Evolutionary conservation across 495 filamentous ascomycete genomes (phyloP).

Genomic region (Hypoxylon perforatum): DNA sequence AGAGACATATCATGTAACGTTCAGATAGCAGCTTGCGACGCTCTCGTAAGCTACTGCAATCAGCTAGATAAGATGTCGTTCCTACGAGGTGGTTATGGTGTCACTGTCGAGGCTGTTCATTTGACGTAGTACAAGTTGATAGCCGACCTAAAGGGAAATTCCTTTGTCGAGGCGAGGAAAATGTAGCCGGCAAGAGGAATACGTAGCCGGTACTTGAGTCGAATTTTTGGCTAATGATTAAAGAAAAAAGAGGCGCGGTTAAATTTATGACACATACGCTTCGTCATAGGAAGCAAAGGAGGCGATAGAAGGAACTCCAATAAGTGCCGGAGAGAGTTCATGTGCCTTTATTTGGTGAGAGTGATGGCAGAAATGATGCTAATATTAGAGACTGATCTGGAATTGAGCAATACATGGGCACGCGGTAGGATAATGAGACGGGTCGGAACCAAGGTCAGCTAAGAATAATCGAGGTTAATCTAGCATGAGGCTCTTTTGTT

Average conservation of each 20-base stretch:
- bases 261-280: constrained; percentile 1
- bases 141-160: constrained; percentile 2
- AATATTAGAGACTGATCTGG: constrained; percentile 34
- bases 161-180: background rate
- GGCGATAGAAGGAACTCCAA: constrained; percentile 1
- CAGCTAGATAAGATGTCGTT: constrained; percentile 34
- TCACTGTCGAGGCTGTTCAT: constrained; percentile 20
- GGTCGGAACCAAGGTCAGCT: constrained; percentile 29
- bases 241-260: background rate
- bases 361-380: constrained; percentile 14
- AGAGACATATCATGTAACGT: constrained; percentile 25
- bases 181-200: constrained; percentile 6
- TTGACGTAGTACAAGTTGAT: constrained; percentile 15
- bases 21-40: constrained; percentile 27
- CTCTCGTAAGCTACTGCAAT: constrained; percentile 37
- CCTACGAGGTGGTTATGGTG: constrained; percentile 37
- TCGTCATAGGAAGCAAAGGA: constrained; percentile 1
- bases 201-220: constrained; percentile 1
- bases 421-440: constrained; percentile 13
- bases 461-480: constrained; percentile 40
- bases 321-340: constrained; percentile 15
- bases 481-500: constrained; percentile 43
- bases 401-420: constrained; percentile 6
- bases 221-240: background rate
- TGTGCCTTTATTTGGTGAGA: constrained; percentile 16